phyloP scores from a whole-genome alignment of 164 flowering plant genomes.

The Sextonia rubra region DNA sequence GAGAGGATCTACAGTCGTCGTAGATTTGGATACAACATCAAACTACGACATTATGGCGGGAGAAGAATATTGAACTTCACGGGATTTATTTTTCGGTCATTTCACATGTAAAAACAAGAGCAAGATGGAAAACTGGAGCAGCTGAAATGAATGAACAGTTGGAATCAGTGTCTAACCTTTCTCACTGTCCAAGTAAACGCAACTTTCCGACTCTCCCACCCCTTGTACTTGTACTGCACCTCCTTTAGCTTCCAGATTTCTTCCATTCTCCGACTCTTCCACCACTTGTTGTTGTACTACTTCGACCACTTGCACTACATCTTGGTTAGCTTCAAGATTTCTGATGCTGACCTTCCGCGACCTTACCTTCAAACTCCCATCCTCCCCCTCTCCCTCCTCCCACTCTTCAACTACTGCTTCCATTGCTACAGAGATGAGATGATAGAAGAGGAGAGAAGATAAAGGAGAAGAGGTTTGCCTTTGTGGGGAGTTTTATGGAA shows the following conservation, averaged over 20 bases:
- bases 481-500: not conserved
- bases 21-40: too few relatives aligned
- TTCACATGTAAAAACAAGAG: not conserved
- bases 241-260: not conserved
- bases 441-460: not conserved
- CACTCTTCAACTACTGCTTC: not conserved
- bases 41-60: too few relatives aligned
- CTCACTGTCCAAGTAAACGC: constrained; percentile 1
- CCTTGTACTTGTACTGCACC: not conserved
- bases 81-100: too few relatives aligned
- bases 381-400: not conserved
- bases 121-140: not conserved
- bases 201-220: not conserved
- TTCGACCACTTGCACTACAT: not conserved
- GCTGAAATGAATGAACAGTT: not conserved
- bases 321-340: not conserved
- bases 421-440: not conserved
- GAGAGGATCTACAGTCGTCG: too few relatives aligned
- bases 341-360: not conserved
- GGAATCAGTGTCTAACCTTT: not conserved
- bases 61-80: too few relatives aligned
- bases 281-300: too few relatives aligned
- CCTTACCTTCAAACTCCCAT: not conserved
- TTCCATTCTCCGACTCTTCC: not conserved
- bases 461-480: not conserved